Evolutionary conservation across 805 yeast species (phyloP).

Genomic region (Diddensiella caesifluorescens): DNA sequence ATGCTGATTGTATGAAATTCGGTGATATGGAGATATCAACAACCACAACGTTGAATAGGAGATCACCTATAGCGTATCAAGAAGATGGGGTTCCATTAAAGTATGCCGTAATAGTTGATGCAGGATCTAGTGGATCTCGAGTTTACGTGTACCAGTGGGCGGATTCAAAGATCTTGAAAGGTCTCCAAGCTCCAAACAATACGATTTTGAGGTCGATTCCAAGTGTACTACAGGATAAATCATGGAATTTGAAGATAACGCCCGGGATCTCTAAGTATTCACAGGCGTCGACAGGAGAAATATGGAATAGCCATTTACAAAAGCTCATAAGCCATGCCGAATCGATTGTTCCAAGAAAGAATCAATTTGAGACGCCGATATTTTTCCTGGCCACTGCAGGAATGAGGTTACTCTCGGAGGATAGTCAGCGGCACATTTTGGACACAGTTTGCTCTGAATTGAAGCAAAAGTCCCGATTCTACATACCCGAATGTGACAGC

Average conservation of each 20-base stretch:
- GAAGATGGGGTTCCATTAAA: conserved; percentile 8
- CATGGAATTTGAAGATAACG: conserved; percentile 65
- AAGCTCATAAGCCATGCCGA: conserved; percentile 65
- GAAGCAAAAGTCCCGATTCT: conserved; percentile 50
- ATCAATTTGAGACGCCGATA: conserved; percentile 68
- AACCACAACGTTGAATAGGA: background rate
- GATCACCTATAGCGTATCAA: background rate
- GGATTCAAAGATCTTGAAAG: conserved; percentile 35
- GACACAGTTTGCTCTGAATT: conserved; percentile 56
- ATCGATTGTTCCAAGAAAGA: conserved; percentile 57
- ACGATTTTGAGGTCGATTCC: conserved; percentile 56
- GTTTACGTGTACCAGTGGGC: conserved; percentile 80
- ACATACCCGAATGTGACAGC: conserved; percentile 51
- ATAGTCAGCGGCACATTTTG: conserved; percentile 50
- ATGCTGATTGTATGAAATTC: no score
- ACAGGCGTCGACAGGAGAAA: conserved; percentile 42
- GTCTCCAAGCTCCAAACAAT: conserved; percentile 21
- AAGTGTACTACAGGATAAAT: conserved; percentile 51
- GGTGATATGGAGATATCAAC: no score
- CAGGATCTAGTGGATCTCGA: conserved; percentile 94
- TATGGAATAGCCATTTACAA: conserved; percentile 70
- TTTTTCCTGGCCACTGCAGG: conserved; percentile 97
- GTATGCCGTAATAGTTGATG: conserved; percentile 88
- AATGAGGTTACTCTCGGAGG: conserved; percentile 68
- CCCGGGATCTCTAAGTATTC: conserved; percentile 82